Base-by-base conservation (phyloP, 495 filamentous ascomycete genomes). In the Xylaria venustula region DNA sequence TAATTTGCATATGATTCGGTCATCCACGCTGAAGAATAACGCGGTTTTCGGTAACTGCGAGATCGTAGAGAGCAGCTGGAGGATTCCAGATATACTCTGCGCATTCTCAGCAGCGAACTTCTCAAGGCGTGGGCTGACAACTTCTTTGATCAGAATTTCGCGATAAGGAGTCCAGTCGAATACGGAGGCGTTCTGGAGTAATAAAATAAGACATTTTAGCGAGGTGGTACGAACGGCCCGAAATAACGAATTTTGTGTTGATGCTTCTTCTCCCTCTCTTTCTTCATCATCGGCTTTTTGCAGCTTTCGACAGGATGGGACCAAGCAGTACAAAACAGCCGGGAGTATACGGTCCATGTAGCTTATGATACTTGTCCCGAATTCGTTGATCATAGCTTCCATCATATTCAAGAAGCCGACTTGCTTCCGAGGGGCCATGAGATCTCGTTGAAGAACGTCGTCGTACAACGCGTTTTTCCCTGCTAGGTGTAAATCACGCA, bases 321-420 rank as follows among this genome's bases (percentile, higher is more conserved):
- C 78, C 22, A 93, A 76, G 66, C 90, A 96, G 66, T 90, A 92
- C 2, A 97, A 71, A 7, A 95, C 77, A 2, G 91, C 83, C 66
- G 92, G 84, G 66, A 91, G 77, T 7, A 97, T 72, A 11, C 80
- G 76, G 36, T 79, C 72, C 26, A 87, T 78, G 61, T 87, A 91
- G 1, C 84, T 78, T 5, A 73, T 58, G 56, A 95, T 82, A 20
- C 83, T 85, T 15, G 78, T 85, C 44, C 91, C 90, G 23, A 97
- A 81, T 30, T 92, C 90, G 23, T 87, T 87, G 61, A 97, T 85
- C 68, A 98, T 83, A n/a, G 91, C 87, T 53, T 92, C 87, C 44
- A 94, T 79, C 90, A 98, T 93, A 68, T 92, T 92, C 42, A 96
- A 71, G 63, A 97, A 78, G 71, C 94, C 94, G 54, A 92, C 77